Conservation (phyloP, 2,329 filamentous ascomycete genomes). For the Trichoderma hamatum region DNA sequence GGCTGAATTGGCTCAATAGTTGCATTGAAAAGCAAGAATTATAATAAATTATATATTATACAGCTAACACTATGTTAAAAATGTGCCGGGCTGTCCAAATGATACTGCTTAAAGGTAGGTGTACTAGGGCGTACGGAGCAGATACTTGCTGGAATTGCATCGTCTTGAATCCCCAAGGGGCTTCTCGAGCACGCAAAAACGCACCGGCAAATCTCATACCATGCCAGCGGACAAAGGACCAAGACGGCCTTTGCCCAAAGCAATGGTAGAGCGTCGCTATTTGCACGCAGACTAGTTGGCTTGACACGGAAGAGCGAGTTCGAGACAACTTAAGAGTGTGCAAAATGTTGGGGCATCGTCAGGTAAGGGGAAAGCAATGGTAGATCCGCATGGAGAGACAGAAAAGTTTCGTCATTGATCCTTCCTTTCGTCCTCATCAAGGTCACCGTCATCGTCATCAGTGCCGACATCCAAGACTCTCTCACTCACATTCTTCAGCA, state of each 20-base stretch:
- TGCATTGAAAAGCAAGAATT: background rate
- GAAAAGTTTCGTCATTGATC: constrained; percentile 34
- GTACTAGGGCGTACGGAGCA: constrained; percentile 42
- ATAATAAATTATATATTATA: background rate
- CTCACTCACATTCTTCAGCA: constrained; percentile 78
- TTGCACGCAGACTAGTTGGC: constrained; percentile 97
- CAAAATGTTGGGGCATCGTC: constrained; percentile 44
- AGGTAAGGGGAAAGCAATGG: constrained; percentile 25
- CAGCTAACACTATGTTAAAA: background rate
- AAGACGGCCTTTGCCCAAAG: constrained; percentile 57
- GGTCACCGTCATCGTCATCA: constrained; percentile 55
- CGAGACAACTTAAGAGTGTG: constrained; percentile 98
- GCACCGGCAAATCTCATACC: constrained; percentile 40
- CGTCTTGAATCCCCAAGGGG: constrained; percentile 35
- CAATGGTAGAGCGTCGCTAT: constrained; percentile 61
- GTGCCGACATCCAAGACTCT: constrained; percentile 79
- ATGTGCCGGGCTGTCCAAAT: constrained; percentile 38
- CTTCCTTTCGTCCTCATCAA: constrained; percentile 45
- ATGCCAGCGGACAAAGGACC: constrained; percentile 40
- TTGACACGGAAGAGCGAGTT: constrained; percentile 73
- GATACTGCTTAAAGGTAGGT: constrained; percentile 36
- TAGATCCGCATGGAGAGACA: background rate
- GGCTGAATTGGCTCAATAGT: background rate
- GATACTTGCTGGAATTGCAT: constrained; percentile 35
- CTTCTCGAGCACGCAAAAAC: constrained; percentile 31